Percentiles rank a stretch among this genome's conserved stretches.
phyloP scores from a whole-genome alignment of 495 filamentous ascomycete species.

The Clohesyomyces aquaticus region DNA sequence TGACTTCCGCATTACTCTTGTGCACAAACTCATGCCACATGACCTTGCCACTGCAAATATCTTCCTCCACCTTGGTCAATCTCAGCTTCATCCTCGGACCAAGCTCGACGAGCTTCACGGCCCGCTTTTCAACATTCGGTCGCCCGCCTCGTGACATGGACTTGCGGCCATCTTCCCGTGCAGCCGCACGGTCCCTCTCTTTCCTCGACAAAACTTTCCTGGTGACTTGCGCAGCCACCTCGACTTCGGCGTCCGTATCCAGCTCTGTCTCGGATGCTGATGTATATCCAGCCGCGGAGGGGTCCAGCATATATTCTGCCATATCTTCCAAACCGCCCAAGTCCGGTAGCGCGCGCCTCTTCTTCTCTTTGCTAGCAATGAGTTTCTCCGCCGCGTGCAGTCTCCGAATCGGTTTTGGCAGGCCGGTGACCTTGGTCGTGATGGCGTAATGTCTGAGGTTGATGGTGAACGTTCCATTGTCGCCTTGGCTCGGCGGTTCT shows the following conservation, averaged over 20 bases:
- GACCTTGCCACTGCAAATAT: conserved; percentile 83
- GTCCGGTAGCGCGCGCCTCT: conserved; percentile 75
- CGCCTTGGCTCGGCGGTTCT: conserved; percentile 52
- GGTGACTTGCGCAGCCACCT: conserved; percentile 76
- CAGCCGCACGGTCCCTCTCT: conserved; percentile 48
- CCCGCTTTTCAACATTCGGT: conserved; percentile 71
- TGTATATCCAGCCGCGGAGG: conserved; percentile 81
- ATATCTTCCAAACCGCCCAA: conserved; percentile 89
- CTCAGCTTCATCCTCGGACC: conserved; percentile 88
- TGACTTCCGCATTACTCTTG: conserved; percentile 78
- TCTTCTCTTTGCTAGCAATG: conserved; percentile 63
- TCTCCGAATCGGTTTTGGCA: conserved; percentile 80
- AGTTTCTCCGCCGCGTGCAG: conserved; percentile 85
- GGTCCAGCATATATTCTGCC: conserved; percentile 89
- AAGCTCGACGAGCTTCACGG: conserved; percentile 87
- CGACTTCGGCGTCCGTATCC: conserved; percentile 95
- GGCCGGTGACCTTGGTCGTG: conserved; percentile 78
- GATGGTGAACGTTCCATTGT: conserved; percentile 68
- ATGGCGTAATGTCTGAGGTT: conserved; percentile 96
- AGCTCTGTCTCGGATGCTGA: conserved; percentile 90
- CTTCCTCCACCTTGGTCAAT: conserved; percentile 95
- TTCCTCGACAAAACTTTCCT: conserved; percentile 69
- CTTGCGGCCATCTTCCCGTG: conserved; percentile 41
- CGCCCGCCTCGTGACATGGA: conserved; percentile 41
- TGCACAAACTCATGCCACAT: conserved; percentile 96